Percentiles rank a stretch among this genome's conserved stretches.
phyloP scores from a whole-genome alignment of 208 protist species.

The Trypanosoma lewisi region DNA sequence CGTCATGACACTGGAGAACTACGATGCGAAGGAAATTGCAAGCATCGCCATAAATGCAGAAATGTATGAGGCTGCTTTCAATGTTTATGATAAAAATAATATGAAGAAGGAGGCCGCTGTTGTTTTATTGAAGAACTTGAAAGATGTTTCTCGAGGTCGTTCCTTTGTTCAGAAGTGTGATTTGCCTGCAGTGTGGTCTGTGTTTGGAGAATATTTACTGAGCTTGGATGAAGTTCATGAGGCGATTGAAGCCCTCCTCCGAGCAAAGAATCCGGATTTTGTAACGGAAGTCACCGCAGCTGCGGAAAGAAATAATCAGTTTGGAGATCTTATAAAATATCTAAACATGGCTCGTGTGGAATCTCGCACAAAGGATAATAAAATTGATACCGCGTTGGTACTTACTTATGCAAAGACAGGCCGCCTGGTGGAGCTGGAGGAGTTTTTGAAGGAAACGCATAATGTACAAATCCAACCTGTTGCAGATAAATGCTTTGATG shows the following conservation, averaged over 20 bases:
- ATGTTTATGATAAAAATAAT: slow-evolving; percentile 98
- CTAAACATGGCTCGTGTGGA: slow-evolving; percentile 97
- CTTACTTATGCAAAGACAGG: slow-evolving; percentile 97
- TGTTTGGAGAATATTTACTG: slow-evolving; percentile 96
- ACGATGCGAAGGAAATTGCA: slow-evolving; percentile 98
- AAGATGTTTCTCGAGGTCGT: slow-evolving; percentile 92
- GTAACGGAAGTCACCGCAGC: slow-evolving; percentile 92
- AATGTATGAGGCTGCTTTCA: slow-evolving; percentile 99
- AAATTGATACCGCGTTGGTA: slow-evolving; percentile 98
- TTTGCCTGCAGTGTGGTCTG: slow-evolving; percentile 92
- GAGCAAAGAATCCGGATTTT: slow-evolving; percentile 95
- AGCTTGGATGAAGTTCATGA: slow-evolving; percentile 88
- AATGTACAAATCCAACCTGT: slow-evolving; percentile 95
- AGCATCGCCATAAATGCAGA: slow-evolving; percentile 91
- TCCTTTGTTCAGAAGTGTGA: slow-evolving; percentile 95
- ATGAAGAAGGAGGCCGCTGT: slow-evolving; percentile 95
- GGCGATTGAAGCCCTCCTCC: slow-evolving; percentile 97
- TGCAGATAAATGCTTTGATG: slow-evolving; percentile 98
- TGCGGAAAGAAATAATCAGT: slow-evolving; percentile 92
- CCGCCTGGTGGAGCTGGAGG: slow-evolving; percentile 97
- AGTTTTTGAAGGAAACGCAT: slow-evolving; percentile 98
- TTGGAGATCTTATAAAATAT: slow-evolving; percentile 97
- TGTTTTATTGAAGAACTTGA: slow-evolving; percentile 97
- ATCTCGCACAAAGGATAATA: slow-evolving; percentile 76
- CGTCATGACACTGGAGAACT: slow-evolving; percentile 98